These are phyloP conservation scores for Ustilago loliicola DNA, from an alignment of 1,284 basidiomycete genomes.

Conservation along the genomic window DNA sequence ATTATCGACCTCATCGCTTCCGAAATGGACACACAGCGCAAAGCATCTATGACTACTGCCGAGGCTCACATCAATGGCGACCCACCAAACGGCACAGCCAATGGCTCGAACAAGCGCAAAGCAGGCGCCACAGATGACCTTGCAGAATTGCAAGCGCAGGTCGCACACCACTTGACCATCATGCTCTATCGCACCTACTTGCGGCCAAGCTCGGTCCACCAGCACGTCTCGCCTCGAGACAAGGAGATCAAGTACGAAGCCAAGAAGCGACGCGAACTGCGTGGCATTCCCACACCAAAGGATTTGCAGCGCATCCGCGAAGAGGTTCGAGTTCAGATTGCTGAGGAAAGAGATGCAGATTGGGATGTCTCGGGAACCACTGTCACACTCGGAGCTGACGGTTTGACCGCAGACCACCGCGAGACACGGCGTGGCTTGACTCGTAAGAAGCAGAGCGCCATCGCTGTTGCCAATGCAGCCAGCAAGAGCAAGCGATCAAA, in stretches of 20 bases:
- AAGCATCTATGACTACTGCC: conserved; percentile 7
- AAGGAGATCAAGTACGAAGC: conserved; percentile 65
- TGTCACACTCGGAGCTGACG: conserved; percentile 33
- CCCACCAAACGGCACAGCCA: conserved; percentile 17
- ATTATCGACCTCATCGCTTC: conserved; percentile 75
- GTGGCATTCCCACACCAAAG: conserved; percentile 70
- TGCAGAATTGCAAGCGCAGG: conserved; percentile 13
- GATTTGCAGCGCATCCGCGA: conserved; percentile 68
- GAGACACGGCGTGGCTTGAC: conserved; percentile 55
- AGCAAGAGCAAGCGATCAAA: conserved; percentile 48
- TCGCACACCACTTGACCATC: conserved; percentile 34
- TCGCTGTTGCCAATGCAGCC: conserved; percentile 35
- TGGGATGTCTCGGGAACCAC: conserved; percentile 43
- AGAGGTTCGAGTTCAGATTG: conserved; percentile 65
- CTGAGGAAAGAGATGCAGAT: conserved; percentile 68
- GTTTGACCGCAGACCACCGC: conserved; percentile 29
- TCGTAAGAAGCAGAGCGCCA: conserved; percentile 44
- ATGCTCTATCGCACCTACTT: conserved; percentile 60
- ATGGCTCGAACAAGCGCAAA: conserved; percentile 47
- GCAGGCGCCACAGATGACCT: conserved; percentile 24
- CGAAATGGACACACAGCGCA: conserved; percentile 26
- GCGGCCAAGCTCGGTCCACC: conserved; percentile 58
- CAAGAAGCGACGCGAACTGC: conserved; percentile 56
- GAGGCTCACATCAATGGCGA: conserved; percentile 22
- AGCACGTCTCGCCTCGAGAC: conserved; percentile 71